Evolutionary conservation across 495 filamentous ascomycete species (phyloP).

Genomic region (Acidiella bohemica): DNA sequence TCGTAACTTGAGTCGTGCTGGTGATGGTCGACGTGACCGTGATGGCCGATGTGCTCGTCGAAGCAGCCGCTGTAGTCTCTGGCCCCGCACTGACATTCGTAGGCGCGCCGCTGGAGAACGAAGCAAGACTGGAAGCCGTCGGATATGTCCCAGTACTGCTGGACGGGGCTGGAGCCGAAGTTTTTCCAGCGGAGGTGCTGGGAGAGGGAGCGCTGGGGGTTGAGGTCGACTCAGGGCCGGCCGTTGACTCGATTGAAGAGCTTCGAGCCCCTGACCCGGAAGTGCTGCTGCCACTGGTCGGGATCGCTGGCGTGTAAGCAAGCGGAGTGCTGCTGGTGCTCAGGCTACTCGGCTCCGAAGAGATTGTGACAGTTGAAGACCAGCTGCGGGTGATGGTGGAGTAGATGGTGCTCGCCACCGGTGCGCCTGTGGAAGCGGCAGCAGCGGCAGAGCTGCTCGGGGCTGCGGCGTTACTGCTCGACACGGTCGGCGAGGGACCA

Average conservation of each 20-base stretch:
- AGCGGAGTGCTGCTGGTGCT: background rate
- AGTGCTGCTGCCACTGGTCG: background rate
- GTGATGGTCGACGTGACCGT: conserved; percentile 5
- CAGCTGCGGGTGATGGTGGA: conserved; percentile 10
- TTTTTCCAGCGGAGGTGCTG: background rate
- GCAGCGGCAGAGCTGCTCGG: background rate
- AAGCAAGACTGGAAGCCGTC: conserved; percentile 1
- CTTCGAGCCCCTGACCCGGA: background rate
- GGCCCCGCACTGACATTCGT: background rate
- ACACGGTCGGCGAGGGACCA: background rate
- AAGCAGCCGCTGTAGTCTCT: background rate
- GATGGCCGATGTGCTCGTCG: background rate
- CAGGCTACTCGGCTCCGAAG: background rate
- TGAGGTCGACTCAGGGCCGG: background rate
- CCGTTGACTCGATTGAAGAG: conserved; percentile 1
- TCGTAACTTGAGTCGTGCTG: conserved; percentile 5
- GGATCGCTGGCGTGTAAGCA: background rate
- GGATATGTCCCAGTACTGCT: too few species aligned
- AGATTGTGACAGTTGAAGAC: conserved; percentile 7
- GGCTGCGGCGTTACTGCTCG: background rate
- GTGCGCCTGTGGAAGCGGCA: background rate
- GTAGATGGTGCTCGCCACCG: conserved; percentile 3
- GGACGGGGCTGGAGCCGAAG: background rate
- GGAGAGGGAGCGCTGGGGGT: background rate
- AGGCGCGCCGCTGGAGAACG: background rate